Evolutionary conservation across 2,329 filamentous ascomycete genomes (phyloP), one percentile per base, ranked within the genome.

Genomic region (Sporothrix curviconia): DNA sequence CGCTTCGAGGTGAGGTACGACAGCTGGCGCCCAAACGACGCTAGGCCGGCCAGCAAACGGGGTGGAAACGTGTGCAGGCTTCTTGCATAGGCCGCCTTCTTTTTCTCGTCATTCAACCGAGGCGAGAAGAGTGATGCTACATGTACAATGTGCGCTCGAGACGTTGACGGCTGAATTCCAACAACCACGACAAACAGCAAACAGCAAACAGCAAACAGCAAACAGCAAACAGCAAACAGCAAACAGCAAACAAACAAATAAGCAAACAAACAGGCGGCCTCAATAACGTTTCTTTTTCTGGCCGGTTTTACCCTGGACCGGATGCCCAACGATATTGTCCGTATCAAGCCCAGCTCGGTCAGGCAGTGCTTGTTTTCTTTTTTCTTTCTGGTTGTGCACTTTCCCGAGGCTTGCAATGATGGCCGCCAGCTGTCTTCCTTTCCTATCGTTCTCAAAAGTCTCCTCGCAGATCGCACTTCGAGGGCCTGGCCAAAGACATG

Each of bases 31-130:
- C n/a, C n/a, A n/a, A n/a, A n/a, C n/a, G n/a, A n/a, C n/a, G n/a
- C n/a, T n/a, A n/a, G n/a, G n/a, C n/a, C n/a, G 47, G 47, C 4
- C 47, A 51, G 3, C 19, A 39, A 51, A 51, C 30, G 9, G 11
- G 28, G 42, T n/a, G 30, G 7, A 51, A 30, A 30, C 49, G 34
- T 28, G 32, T n/a, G n/a, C n/a, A n/a, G 34, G 22, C 36, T 53
- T 9, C 34, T 37, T n/a, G 14, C 15, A 53, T 34, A 53, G 50
- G 50, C n/a, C 50, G 50, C 50, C 50, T n/a, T 42, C 17, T 24
- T 53, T 40, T 30, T 34, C 46, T 49, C 5, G 11, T 22, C 19
- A 4, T 11, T 17, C 14, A 22, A 22, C 28, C 49, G 32, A 28
- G 11, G 39, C 34, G 34, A 22, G 49, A 34, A 39, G 49, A 39